Base-by-base conservation (phyloP, 2,329 filamentous ascomycete species). In the Coniochaeta sp. region DNA sequence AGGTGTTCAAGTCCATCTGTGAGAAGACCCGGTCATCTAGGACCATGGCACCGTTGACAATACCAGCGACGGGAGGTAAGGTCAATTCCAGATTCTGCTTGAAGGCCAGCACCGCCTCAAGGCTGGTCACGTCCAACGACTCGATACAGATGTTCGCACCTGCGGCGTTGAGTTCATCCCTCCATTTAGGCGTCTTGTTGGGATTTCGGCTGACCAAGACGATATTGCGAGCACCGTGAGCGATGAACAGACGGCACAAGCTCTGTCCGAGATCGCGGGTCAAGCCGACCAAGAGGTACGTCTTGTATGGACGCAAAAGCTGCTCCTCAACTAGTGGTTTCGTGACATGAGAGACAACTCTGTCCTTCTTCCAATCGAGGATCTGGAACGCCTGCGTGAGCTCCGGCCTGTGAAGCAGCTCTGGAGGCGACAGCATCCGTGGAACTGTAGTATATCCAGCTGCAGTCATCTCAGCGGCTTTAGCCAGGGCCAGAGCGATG, bases 21-120 rank as follows among this genome's bases (percentile, higher is more conserved):
- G 74, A 68, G 59, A 78, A 78, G 16, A 77, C 69, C 7, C 71
- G 67, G 62, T 79, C 77, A 6, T 78, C 74, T 2, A 78, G 71
- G 2, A 79, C 72, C 76, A 79, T 79, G 58, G 76, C 75, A 7
- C 76, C 77, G 62, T 79, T 78, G 62, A 77, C 69, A 6, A 79
- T 63, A 17, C 76, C 77, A 2, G 67, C 76, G 0, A 77, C 68
- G 0, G 68, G 68, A 0, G 73, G 72, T 63, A 71, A 64, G 0
- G 60, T 61, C 7, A 56, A 6, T 0, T 61, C 55, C 0, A 74
- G 58, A 1, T 60, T 63, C 0, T 38, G 6, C 47, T 67, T 71
- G 31, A 78, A 67, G 0, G 59, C 60, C 1, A 34, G 26, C 1
- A 79, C 72, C 16, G 65, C 67, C 0, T 65, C 66, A 0, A 69